A percentile compares a stretch with the other conserved stretches of the same genome.
Conservation (phyloP, 768 basidiomycete species). For the Rhizopogon vesiculosus region DNA sequence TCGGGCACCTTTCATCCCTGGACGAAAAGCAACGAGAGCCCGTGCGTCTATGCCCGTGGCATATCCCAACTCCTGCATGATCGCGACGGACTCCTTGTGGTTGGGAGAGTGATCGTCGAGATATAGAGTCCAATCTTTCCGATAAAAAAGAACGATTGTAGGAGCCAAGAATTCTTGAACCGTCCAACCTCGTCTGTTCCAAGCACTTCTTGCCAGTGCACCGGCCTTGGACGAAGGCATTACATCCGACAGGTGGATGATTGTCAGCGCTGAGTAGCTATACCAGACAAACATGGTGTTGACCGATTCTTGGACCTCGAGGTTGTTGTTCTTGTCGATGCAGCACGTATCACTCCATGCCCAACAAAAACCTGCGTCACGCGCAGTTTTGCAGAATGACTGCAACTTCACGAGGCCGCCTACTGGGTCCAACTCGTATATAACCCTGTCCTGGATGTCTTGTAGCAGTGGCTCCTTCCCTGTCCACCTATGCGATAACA, state of each 20-base stretch:
- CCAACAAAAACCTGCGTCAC: not conserved
- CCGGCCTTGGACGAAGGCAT: not conserved
- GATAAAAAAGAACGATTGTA: constrained; percentile 22
- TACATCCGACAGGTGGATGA: not conserved
- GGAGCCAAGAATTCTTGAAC: constrained; percentile 22
- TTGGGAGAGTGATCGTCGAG: not conserved
- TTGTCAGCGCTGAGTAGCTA: not conserved
- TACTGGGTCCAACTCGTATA: not conserved
- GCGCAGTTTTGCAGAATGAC: not conserved
- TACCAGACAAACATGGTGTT: not conserved
- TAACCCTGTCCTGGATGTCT: not conserved
- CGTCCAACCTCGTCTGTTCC: constrained; percentile 22
- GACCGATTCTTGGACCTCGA: constrained; percentile 5
- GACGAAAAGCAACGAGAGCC: not conserved
- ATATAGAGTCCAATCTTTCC: constrained; percentile 14
- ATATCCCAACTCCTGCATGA: not conserved
- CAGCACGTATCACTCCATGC: constrained; percentile 9
- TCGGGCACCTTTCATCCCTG: not conserved
- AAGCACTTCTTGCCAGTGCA: not conserved
- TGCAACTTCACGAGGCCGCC: not conserved
- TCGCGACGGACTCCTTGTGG: not conserved
- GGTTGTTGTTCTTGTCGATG: constrained; percentile 8
- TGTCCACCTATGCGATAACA: not conserved
- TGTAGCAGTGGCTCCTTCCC: not conserved
- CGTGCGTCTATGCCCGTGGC: not conserved